Conservation (phyloP, 208 protist genomes). For the Herpetomonas tarakana region DNA sequence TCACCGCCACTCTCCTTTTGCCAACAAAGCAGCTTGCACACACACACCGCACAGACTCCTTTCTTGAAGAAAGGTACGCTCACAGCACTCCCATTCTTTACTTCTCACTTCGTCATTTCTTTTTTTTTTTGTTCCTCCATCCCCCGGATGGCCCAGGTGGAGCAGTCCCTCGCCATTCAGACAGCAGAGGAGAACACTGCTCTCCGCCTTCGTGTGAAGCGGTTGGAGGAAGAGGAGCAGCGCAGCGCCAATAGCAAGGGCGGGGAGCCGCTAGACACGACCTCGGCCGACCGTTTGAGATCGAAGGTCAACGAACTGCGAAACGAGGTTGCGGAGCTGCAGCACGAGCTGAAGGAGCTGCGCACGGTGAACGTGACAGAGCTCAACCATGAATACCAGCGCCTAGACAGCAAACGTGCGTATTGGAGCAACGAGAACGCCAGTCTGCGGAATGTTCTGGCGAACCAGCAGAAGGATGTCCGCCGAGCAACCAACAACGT, state of each 20-base stretch:
- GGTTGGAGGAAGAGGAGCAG: slow-evolving; percentile 39
- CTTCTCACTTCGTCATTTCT: no score
- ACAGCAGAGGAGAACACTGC: slow-evolving; percentile 51
- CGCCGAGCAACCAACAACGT: slow-evolving; percentile 44
- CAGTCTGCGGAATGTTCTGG: slow-evolving; percentile 72
- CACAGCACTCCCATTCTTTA: no score
- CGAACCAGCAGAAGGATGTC: slow-evolving; percentile 72
- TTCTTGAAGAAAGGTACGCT: no score
- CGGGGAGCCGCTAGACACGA: slow-evolving; percentile 25
- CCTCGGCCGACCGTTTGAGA: slow-evolving; percentile 35
- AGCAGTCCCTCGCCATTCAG: slow-evolving; percentile 26
- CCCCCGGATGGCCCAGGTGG: slow-evolving; percentile 25
- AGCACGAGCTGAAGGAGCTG: slow-evolving; percentile 50
- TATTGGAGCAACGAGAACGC: slow-evolving; percentile 76
- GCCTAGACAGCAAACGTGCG: slow-evolving; percentile 50
- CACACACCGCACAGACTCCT: no score
- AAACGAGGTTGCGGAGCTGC: slow-evolving; percentile 47
- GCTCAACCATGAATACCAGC: slow-evolving; percentile 64
- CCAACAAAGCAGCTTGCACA: no score
- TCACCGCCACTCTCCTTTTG: no score
- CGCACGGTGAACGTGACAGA: slow-evolving; percentile 59
- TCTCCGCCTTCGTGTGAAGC: slow-evolving; percentile 41
- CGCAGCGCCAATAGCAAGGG: slow-evolving; percentile 9
- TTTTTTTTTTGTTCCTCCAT: no score
- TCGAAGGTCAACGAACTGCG: slow-evolving; percentile 49